Base-by-base conservation (phyloP, 768 basidiomycete genomes). In the Galerina sulciceps region DNA sequence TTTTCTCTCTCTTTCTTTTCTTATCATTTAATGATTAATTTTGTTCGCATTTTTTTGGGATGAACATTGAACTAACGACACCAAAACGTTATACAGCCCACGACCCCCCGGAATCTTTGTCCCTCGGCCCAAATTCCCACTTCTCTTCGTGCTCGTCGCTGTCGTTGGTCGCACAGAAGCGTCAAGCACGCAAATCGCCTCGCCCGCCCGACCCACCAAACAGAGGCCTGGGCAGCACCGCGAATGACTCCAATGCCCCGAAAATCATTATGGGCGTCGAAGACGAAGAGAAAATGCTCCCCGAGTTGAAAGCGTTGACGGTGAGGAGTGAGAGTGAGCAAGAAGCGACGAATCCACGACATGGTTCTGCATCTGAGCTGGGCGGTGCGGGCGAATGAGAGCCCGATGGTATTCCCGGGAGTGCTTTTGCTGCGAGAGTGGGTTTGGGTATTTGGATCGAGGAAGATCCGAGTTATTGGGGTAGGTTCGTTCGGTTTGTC, bases 231-330 rank as follows among this genome's bases (percentile, higher is more conserved):
- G 5, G 15, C 9, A 46, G 45, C 45, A 35, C n/a, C n/a, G n/a
- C n/a, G n/a, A n/a, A n/a, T n/a, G n/a, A n/a, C n/a, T n/a, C n/a
- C n/a, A n/a, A n/a, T n/a, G n/a, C n/a, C n/a, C n/a, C n/a, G n/a
- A n/a, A n/a, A n/a, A n/a, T n/a, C n/a, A n/a, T n/a, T n/a, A n/a
- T n/a, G n/a, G n/a, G n/a, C n/a, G 44, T 23, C 31, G 15, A 43
- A 22, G 53, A 55, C 38, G 76, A 79, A 55, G 78, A 78, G 13
- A 72, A 71, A 46, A 76, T 89, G 63, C 88, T 87, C 6, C 87
- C 87, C 0, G 71, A 69, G 53, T 47, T 64, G 11, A 68, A 75
- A 55, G 63, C 67, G 40, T 50, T 71, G 57, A 69, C 61, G 53
- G 65, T 65, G 47, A 18, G 37, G 45, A 60, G 56, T 22, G 53